Evolutionary conservation across 805 yeast genomes (phyloP), one percentile per base, ranked within the genome.

Genomic region (Monosporozyma aerobia): DNA sequence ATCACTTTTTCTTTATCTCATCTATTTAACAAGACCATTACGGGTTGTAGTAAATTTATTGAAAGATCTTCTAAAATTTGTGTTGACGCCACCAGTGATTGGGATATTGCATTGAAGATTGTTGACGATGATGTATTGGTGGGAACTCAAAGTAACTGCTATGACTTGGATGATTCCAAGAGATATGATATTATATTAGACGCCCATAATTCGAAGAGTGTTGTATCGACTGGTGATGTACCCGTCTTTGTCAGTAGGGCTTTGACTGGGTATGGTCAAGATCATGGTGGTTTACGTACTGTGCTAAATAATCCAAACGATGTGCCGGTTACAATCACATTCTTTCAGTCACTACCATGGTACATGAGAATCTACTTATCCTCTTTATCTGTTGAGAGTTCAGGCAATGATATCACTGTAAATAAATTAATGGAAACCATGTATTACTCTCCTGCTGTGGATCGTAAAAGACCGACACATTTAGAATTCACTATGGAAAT

Each of bases 331-430:
- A 67, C 68, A 1, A 73, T 90, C 47, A 69, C 81, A 0, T 86
- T 87, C 60, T 83, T 82, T 59, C 97, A 94, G 66, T 76, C 89
- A 0, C 72, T 90, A 30, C 99, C 99, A 0, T 94, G 98, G 98
- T 94, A 80, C 65, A 83, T 90, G 81, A 79, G 92, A 58, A 69
- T 88, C 2, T 94, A 86, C 62, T 69, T 94, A 44, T 90, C 88
- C 59, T 81, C 95, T 0, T 68, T 90, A 52, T 64, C 72, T 2
- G 60, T 80, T 2, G 66, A 64, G 22, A 64, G 69, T 22, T 60
- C 59, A 2, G 39, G 51, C 39, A 10, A 39, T 3, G 50, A 51
- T 8, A 30, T 58, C 19, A 48, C 57, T 2, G 63, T 72, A 25
- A 64, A 70, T 1, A 64, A 69, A 13, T 63, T 77, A 16, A 68